Conservation (phyloP, 495 filamentous ascomycete genomes). For the Podospora pseudopauciseta region DNA sequence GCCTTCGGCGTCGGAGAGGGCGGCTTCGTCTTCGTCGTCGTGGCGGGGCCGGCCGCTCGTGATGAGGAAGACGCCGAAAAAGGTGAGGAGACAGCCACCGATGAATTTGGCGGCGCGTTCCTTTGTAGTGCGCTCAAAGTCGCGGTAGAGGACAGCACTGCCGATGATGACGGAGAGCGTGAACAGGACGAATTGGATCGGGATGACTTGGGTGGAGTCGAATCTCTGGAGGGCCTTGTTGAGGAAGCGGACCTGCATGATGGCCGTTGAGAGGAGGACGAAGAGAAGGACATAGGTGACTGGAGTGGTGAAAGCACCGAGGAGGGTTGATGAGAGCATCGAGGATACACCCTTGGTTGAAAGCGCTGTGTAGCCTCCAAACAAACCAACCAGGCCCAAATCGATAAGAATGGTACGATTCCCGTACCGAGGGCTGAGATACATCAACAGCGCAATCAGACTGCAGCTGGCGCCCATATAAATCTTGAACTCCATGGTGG, state of each 20-base stretch:
- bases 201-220: slow-evolving; percentile 95
- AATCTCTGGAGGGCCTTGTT: slow-evolving; percentile 94
- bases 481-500: slow-evolving; percentile 82
- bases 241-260: slow-evolving; percentile 94
- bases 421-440: slow-evolving; percentile 78
- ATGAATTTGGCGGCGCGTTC: slow-evolving; percentile 76
- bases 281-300: slow-evolving; percentile 80
- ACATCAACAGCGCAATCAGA: slow-evolving; percentile 72
- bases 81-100: slow-evolving; percentile 84
- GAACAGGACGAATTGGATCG: slow-evolving; percentile 94
- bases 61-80: slow-evolving; percentile 91
- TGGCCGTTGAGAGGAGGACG: slow-evolving; percentile 73
- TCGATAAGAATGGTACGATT: slow-evolving; percentile 85
- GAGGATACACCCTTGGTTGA: slow-evolving; percentile 96
- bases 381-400: slow-evolving; percentile 85
- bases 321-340: slow-evolving; percentile 82
- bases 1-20: slow-evolving; percentile 51
- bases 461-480: slow-evolving; percentile 74
- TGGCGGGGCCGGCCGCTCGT: slow-evolving; percentile 60
- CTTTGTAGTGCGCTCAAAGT: slow-evolving; percentile 76
- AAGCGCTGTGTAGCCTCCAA: slow-evolving; percentile 91
- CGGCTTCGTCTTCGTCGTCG: slow-evolving; percentile 51
- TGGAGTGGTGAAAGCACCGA: slow-evolving; percentile 82
- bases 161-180: slow-evolving; percentile 93
- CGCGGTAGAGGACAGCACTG: slow-evolving; percentile 85